Conservation (phyloP, 129 eudicot genomes). For the Gnaphalium uliginosum region DNA sequence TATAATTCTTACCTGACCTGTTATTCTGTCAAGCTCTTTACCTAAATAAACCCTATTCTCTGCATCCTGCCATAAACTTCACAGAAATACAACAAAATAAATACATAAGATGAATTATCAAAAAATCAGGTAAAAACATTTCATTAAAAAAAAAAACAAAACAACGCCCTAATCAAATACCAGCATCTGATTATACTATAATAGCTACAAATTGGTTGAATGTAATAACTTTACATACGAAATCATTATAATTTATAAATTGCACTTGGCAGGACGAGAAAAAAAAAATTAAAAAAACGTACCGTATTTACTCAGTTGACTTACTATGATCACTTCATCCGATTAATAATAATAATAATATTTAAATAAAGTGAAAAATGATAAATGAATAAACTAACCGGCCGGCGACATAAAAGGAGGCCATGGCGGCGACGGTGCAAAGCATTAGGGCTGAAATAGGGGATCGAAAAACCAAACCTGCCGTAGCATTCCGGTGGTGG, state of each 20-base stretch:
- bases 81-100: background rate
- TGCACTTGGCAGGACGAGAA: slow-evolving; percentile 2
- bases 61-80: slow-evolving; percentile 93
- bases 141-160: background rate
- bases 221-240: background rate
- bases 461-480: slow-evolving; percentile 64
- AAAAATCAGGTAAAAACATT: slow-evolving; percentile 1
- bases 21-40: slow-evolving; percentile 83
- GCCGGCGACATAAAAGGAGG: slow-evolving; percentile 93
- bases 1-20: slow-evolving; percentile 66
- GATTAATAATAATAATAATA: too few species aligned
- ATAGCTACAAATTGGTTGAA: background rate
- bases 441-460: slow-evolving; percentile 74
- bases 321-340: background rate
- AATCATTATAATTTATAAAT: background rate
- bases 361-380: background rate
- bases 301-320: background rate
- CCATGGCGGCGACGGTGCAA: slow-evolving; percentile 76
- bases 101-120: background rate
- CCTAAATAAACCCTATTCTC: slow-evolving; percentile 72
- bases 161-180: background rate
- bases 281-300: background rate
- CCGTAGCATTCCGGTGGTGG: slow-evolving; percentile 40
- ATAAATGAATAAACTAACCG: slow-evolving; percentile 31
- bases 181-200: slow-evolving; percentile 5